These are phyloP conservation scores for Aspergillus sp. DNA, from an alignment of 2,329 filamentous ascomycete species.

Conservation along the genomic window DNA sequence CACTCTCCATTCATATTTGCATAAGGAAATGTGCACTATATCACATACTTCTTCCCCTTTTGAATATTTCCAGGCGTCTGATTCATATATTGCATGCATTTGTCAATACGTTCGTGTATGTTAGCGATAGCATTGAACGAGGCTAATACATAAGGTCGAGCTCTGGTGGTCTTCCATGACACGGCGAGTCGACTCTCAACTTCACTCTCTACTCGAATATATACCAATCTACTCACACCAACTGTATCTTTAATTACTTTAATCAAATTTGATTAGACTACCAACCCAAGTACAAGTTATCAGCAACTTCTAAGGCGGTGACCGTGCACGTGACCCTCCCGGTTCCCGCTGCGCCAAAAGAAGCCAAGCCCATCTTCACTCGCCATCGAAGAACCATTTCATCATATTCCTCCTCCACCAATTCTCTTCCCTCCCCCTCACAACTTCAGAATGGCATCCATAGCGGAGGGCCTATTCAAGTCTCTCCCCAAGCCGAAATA, in stretches of 20 bases:
- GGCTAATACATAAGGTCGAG: not conserved
- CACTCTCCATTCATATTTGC: not conserved
- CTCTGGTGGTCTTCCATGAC: not conserved
- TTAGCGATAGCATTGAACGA: not conserved
- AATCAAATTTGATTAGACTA: no score
- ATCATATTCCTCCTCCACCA: constrained; percentile 9
- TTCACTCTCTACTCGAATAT: not conserved
- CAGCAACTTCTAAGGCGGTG: not conserved
- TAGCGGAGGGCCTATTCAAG: constrained; percentile 71
- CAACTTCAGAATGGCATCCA: constrained; percentile 59
- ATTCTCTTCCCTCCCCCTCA: constrained; percentile 22
- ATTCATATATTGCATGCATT: not conserved
- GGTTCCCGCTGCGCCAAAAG: constrained; percentile 11
- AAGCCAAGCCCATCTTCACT: constrained; percentile 17
- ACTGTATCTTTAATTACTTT: no score
- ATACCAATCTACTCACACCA: not conserved
- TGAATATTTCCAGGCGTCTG: not conserved
- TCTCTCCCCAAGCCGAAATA: constrained; percentile 89
- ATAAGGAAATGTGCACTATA: not conserved
- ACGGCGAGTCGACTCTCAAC: not conserved
- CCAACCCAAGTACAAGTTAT: no score
- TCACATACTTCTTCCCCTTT: not conserved
- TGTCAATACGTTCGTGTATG: not conserved
- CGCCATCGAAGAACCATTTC: constrained; percentile 12
- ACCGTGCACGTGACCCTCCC: not conserved